Percentiles rank a stretch among this genome's conserved stretches.
Conservation (phyloP, 2,329 filamentous ascomycete genomes). For the Aspergillus ochraceus region DNA sequence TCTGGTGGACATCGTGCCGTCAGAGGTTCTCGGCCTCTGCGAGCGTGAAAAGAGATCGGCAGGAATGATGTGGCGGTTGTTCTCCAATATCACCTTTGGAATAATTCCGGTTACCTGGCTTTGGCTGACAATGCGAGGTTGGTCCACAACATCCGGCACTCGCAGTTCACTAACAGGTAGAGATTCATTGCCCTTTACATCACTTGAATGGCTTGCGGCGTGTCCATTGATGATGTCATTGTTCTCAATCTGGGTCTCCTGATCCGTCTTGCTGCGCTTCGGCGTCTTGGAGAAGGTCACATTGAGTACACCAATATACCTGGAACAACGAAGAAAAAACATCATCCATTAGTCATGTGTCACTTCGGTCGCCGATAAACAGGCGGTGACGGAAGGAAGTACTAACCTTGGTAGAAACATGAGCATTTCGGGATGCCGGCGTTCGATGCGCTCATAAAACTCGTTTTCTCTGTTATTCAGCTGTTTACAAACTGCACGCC, state of each 20-base stretch:
- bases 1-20: slow-evolving; percentile 25
- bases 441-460: slow-evolving; percentile 96
- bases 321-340: slow-evolving; percentile 41
- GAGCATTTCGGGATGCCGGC: slow-evolving; percentile 82
- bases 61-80: slow-evolving; percentile 91
- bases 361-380: neutral
- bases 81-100: slow-evolving; percentile 88
- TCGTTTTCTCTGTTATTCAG: slow-evolving; percentile 97
- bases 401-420: slow-evolving; percentile 82
- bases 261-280: slow-evolving; percentile 56
- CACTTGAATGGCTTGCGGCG: slow-evolving; percentile 6
- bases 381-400: slow-evolving; percentile 13
- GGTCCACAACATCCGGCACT: slow-evolving; percentile 25
- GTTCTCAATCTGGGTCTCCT: slow-evolving; percentile 28
- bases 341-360: neutral
- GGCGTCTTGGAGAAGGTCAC: slow-evolving; percentile 87
- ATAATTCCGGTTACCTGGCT: slow-evolving; percentile 73
- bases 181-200: slow-evolving; percentile 13
- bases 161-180: slow-evolving; percentile 13
- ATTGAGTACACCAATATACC: slow-evolving; percentile 95
- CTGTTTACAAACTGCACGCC: slow-evolving; percentile 94
- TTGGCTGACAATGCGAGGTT: slow-evolving; percentile 65
- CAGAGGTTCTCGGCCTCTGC: slow-evolving; percentile 40
- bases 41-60: slow-evolving; percentile 73
- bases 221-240: slow-evolving; percentile 13